Evolutionary conservation across 2,329 filamentous ascomycete genomes (phyloP), one percentile per base, ranked within the genome.

Genomic region (Fusarium euwallaceae): DNA sequence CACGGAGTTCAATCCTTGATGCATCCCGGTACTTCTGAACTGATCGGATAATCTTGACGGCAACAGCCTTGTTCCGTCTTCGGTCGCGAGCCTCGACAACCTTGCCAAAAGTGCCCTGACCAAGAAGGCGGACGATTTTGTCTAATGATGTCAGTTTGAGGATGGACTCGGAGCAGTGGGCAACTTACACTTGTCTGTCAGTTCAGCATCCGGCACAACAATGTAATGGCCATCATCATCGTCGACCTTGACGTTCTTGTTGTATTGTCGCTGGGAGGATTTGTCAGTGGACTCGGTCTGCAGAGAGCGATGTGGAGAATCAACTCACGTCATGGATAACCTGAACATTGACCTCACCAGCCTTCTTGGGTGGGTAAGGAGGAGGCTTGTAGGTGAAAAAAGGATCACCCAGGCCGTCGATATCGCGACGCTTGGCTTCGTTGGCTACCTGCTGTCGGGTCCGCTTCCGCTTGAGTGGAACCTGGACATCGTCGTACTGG

Each of bases 21-120:
- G 97, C 97, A 84, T 99, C 97, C 56, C 97, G 93, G 81, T 99
- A 99, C 82, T 99, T 99, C 81, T 98, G 97, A 14, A 99, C 97
- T 1, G 97, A 98, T 77, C 97, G 93, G 76, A 99, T 98, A 82
- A 99, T 97, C 84, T 99, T 99, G 83, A 99, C 95, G 37, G 97
- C 97, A 43, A 97, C 97, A 6, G 88, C 82, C 81, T 95, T 94
- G 76, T 92, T 92, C 73, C 92, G 92, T 78, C 90, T 90, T 70
- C 91, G 91, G 81, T 99, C 97, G 77, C 91, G 92, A 62, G 97
- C 97, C 83, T 98, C 93, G 20, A 99, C 97, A 17, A 99, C 97
- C 83, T 99, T 99, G 80, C 97, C 97, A 81, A 99, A 99, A 0
- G 97, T 99, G 73, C 97, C 97, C 84, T 99, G 97, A 24, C 97